Evolutionary conservation across 2,329 filamentous ascomycete species (phyloP), one percentile per base, ranked within the genome.

Genomic region (Claviceps spartinae): DNA sequence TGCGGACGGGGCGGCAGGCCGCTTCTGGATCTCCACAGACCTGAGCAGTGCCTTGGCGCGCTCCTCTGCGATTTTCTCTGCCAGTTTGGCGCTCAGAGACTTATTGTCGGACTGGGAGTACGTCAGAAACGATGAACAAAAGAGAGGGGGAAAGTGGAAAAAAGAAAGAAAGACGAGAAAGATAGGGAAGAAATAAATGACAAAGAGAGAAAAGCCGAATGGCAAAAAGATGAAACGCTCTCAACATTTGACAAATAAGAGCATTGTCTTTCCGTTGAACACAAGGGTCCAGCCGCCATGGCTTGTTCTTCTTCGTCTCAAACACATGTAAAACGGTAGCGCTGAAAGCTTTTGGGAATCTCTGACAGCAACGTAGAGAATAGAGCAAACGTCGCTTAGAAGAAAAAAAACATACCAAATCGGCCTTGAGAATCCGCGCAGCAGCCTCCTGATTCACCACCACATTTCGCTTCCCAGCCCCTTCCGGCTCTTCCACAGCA

Each of bases 391-490:
- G 11, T 4, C 6, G 20, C 16, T n/a, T 26, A 4, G 2, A 18
- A 16, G 3, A 30, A 34, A 14, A 34, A 24, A 22, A 37, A 65
- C 78, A 59, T 70, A 87, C 84, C 61, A 97, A 70, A 50, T 86
- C 88, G 54, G 87, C 80, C 63, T 85, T 88, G 60, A 98, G 82
- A 54, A 98, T 86, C 49, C 91, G 78, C 49, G 79, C 81, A 14
- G 88, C 86, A 5, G 88, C 90, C 57, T 81, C 79, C 60, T 86
- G 90, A 63, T 96, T 79, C 56, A 87, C 70, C 1, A 71, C 76
- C 54, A 69, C 62, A 43, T 67, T 72, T 36, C 77, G 75, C 61
- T 79, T 73, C 50, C 71, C 67, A 61, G 79, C 73, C 50, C 71
- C 67, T 3, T 77, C 75, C 1, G 79, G 77, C 6, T 73, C 76